These are phyloP conservation scores for Avena eriantha DNA, from an alignment of 176 grass and related monocot species.

Conservation along the genomic window DNA sequence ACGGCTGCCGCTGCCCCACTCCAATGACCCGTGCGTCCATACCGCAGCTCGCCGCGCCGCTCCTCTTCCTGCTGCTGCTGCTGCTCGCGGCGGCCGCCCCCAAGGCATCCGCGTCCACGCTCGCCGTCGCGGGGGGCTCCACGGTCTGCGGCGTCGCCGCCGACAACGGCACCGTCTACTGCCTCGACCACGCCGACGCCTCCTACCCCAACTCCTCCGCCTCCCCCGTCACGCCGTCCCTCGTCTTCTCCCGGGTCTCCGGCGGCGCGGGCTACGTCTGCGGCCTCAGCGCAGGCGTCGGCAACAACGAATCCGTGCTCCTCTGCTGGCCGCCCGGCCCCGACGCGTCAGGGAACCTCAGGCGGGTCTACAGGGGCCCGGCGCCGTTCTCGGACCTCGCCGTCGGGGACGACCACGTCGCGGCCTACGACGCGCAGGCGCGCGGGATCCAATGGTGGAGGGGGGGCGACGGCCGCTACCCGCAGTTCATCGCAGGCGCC, in stretches of 20 bases:
- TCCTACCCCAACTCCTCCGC: no score
- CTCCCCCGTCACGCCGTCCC: conserved; percentile 3
- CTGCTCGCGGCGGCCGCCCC: conserved; percentile 31
- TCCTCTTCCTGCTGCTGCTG: conserved; percentile 28
- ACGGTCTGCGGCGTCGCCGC: conserved; percentile 62
- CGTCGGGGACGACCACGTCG: conserved; percentile 73
- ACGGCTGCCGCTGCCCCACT: conserved; percentile 28
- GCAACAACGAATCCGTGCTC: conserved; percentile 40
- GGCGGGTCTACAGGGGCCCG: conserved; percentile 61
- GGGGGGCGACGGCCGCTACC: background rate
- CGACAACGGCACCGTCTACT: conserved; percentile 23
- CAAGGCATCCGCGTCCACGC: conserved; percentile 55
- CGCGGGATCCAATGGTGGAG: conserved; percentile 70
- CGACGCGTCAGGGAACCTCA: background rate
- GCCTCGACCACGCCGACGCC: background rate
- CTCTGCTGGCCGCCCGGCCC: conserved; percentile 71
- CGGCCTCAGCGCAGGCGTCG: conserved; percentile 45
- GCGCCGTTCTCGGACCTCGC: conserved; percentile 6
- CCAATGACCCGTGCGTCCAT: conserved; percentile 16
- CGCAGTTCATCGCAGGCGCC: fast-evolving
- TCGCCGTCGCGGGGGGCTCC: conserved; percentile 56
- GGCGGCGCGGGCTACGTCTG: conserved; percentile 57
- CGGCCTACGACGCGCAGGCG: conserved; percentile 45
- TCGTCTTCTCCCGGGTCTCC: conserved; percentile 63
- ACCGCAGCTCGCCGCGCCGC: background rate